phyloP scores from a whole-genome alignment of 192 early-diverging fungal species.

The Linderina pennispora region DNA sequence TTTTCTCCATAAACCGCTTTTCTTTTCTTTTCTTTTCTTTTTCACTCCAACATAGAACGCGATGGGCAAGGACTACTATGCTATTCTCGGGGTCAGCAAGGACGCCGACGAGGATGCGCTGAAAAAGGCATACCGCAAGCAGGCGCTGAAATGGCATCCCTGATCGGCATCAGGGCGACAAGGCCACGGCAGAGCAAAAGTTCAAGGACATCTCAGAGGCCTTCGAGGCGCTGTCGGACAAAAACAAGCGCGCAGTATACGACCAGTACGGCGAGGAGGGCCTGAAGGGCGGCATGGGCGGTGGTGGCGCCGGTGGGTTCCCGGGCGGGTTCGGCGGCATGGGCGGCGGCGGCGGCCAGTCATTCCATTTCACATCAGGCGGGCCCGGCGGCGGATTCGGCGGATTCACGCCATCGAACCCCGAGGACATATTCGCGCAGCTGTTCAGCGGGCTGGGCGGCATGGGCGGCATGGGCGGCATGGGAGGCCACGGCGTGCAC shows the following conservation, averaged over 20 bases:
- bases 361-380: slow-evolving; percentile 59
- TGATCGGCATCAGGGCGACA: slow-evolving; percentile 37
- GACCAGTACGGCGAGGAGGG: slow-evolving; percentile 95
- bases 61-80: slow-evolving; percentile 93
- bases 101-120: slow-evolving; percentile 72
- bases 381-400: slow-evolving; percentile 59
- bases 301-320: slow-evolving; percentile 51
- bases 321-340: slow-evolving; percentile 51
- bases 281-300: slow-evolving; percentile 56
- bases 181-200: slow-evolving; percentile 42
- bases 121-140: slow-evolving; percentile 76
- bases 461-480: slow-evolving; percentile 21
- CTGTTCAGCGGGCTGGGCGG: slow-evolving; percentile 59
- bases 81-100: slow-evolving; percentile 75
- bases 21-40: not conserved
- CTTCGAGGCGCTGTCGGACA: slow-evolving; percentile 92
- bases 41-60: not conserved
- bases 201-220: slow-evolving; percentile 99
- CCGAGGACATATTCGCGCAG: slow-evolving; percentile 86
- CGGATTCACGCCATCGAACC: slow-evolving; percentile 68
- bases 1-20: not conserved
- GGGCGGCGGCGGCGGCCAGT: slow-evolving; percentile 14
- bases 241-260: slow-evolving; percentile 85
- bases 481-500: slow-evolving; percentile 23
- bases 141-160: slow-evolving; percentile 52